phyloP scores from a whole-genome alignment of 371 early-diverging fungal genomes.

The Funneliformis caledonium region DNA sequence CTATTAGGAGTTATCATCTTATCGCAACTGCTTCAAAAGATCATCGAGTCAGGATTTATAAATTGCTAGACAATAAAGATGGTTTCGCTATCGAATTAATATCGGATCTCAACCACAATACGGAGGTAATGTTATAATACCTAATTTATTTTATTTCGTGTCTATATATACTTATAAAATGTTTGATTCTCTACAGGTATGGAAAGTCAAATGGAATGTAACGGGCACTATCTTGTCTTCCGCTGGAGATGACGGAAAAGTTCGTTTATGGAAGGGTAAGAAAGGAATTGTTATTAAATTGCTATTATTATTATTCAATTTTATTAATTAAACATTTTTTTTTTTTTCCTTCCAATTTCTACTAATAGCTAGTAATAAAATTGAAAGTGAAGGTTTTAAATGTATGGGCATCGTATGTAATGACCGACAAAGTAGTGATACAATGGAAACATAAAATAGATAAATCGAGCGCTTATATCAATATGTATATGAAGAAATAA shows the following conservation, averaged over 20 bases:
- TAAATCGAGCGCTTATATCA: background rate
- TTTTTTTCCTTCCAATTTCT: background rate
- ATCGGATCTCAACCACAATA: constrained; percentile 68
- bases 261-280: constrained; percentile 82
- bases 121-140: constrained; percentile 56
- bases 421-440: constrained; percentile 13
- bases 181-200: constrained; percentile 57
- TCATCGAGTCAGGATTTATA: constrained; percentile 84
- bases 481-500: background rate
- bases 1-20: constrained; percentile 76
- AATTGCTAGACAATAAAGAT: constrained; percentile 52
- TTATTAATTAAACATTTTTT: constrained; percentile 8
- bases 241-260: constrained; percentile 91
- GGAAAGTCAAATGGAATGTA: constrained; percentile 94
- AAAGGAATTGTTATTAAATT: background rate
- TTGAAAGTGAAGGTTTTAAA: constrained; percentile 67
- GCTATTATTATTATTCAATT: constrained; percentile 3
- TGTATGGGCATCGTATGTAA: constrained; percentile 62
- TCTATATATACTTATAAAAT: background rate
- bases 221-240: constrained; percentile 90
- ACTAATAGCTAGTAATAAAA: constrained; percentile 48
- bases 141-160: constrained; percentile 5
- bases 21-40: constrained; percentile 94
- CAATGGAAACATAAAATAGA: background rate
- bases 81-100: constrained; percentile 49